Evolutionary conservation across 2,329 filamentous ascomycete species (phyloP), one percentile per base, ranked within the genome.

Genomic region (Trichoderma harzianum): DNA sequence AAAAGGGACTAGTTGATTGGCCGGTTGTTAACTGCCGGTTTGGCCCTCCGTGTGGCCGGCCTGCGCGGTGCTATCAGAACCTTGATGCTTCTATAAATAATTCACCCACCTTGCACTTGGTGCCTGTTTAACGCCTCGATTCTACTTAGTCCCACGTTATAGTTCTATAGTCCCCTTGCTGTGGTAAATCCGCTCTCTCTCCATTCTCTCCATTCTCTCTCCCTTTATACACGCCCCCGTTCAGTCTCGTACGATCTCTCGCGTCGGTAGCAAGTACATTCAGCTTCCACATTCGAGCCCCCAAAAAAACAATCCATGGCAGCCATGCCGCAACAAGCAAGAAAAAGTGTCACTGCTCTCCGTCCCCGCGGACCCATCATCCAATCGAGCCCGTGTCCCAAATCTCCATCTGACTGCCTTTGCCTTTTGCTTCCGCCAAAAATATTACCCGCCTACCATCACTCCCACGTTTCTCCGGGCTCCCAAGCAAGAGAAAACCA

Each of bases 81-180:
- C 64, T 67, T 67, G 64, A 57, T 55, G 26, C 64, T 67, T 67
- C 64, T 67, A 67, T 67, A 67, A 67, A 67, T 67, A 67, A 57
- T 14, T n/a, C n/a, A n/a, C n/a, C n/a, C 30, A n/a, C 30, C 24
- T 58, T 30, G 30, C 30, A 12, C n/a, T 1, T 21, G 28, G 61
- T 16, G 11, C 58, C 58, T 62, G 58, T 28, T 28, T 36, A 28
- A 51, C 55, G 28, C 47, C 55, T 60, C 55, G 55, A n/a, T 53
- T 53, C 21, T 3, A 11, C 47, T 24, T 53, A 53, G 47, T 21
- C 47, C 47, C 11, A 6, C n/a, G 47, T 21, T 6, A 21, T 24
- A 14, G 10, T 53, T 53, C 47, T 7, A 5, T 14, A 21, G 10
- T 14, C 47, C 47, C 39, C 39, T 43, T 43, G 39, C 4, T 24